phyloP scores from a whole-genome alignment of 768 basidiomycete genomes.

The Mycena rebaudengoi region DNA sequence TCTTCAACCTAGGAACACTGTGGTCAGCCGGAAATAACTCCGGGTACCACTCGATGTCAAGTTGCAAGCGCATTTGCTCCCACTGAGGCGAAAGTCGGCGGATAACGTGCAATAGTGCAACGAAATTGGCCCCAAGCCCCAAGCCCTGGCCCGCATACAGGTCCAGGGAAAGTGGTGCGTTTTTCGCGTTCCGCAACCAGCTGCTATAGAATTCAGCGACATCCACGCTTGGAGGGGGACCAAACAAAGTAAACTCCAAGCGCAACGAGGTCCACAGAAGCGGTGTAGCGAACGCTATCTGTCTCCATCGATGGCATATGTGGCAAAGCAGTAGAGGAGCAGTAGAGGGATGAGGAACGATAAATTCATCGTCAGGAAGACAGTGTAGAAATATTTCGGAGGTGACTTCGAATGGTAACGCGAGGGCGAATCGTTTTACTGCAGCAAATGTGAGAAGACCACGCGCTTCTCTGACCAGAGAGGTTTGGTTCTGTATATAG shows the following conservation, averaged over 20 bases:
- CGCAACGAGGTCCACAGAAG: constrained; percentile 19
- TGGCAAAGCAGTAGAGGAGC: constrained; percentile 16
- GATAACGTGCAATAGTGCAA: neutral
- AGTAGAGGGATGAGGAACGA: neutral
- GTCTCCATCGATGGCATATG: constrained; percentile 17
- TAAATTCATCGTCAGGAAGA: constrained; percentile 9
- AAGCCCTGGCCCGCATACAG: too few species aligned
- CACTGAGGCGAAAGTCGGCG: constrained; percentile 9
- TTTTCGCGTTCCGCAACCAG: neutral
- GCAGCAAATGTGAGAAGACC: constrained; percentile 1
- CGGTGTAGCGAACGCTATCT: constrained; percentile 5
- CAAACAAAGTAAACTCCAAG: constrained; percentile 3
- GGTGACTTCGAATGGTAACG: constrained; percentile 16
- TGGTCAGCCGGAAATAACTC: too few species aligned
- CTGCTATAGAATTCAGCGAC: neutral
- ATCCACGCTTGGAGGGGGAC: too few species aligned
- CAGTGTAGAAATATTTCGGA: constrained; percentile 11
- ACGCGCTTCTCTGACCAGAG: too few species aligned
- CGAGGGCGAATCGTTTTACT: constrained; percentile 3
- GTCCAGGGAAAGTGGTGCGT: neutral
- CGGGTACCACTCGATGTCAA: too few species aligned
- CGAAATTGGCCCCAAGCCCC: too few species aligned
- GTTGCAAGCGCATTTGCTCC: too few species aligned
- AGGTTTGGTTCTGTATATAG: too few species aligned
- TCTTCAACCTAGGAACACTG: too few species aligned